Base-by-base conservation (phyloP, 2,329 filamentous ascomycete species). In the Venturia asperata region DNA sequence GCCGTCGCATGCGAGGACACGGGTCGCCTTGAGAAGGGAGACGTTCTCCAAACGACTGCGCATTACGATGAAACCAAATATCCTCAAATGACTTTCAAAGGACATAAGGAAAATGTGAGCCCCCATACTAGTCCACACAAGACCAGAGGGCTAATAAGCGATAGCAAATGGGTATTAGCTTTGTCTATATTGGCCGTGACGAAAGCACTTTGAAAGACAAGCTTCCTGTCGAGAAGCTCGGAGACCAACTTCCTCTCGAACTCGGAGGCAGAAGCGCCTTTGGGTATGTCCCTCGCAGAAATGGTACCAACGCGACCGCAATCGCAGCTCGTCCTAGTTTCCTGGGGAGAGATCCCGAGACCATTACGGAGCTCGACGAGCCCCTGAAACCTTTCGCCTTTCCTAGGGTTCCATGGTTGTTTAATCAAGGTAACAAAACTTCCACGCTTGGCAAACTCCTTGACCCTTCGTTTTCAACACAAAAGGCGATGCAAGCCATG, bases 91-190 rank as follows among this genome's bases (percentile, higher is more conserved):
- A 47, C 42, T 1, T 56, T 43, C 24, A 56, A 60, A 15, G 63
- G 63, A 4, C 49, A 64, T 21, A 47, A 39, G 10, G 63, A 64
- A 61, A 30, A 30, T 34, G 63, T 64, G 43, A 42, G 49, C 15
- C 56, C 27, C 17, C 39, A 11, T 11, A 6, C 27, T 1, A 24
- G 39, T 15, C 30, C 11, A 6, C 13, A 27, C 19, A 37, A 5
- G 30, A n/a, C n/a, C 30, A 1, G 5, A 27, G n/a, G 7, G n/a
- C 52, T 64, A 43, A 64, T 27, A 17, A 24, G n/a, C 4, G 4
- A 24, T 17, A 64, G 63, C 63, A 64, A 64, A 64, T 64, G 63
- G 63, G 49, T 13, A 64, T 64, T 24, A 42, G n/a, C 52, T 64
- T 64, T 37, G 21, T 64, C 21, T 64, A 64, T 27, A 42, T 64